phyloP scores from a whole-genome alignment of 768 basidiomycete species.

The Termitomyces sp. region DNA sequence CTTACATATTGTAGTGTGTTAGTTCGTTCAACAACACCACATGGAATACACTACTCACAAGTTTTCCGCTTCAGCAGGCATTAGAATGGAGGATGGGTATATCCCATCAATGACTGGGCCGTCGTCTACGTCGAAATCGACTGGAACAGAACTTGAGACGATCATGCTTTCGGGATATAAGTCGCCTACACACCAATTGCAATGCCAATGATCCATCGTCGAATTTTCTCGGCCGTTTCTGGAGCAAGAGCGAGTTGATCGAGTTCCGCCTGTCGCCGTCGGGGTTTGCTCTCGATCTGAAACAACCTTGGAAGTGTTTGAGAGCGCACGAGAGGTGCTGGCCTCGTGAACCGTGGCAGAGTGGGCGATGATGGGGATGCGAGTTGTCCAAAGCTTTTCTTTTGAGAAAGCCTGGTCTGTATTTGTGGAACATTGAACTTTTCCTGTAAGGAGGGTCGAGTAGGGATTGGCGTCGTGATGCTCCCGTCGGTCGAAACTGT shows the following conservation, averaged over 20 bases:
- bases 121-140: constrained; percentile 86
- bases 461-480: constrained; percentile 19
- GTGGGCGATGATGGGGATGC: constrained; percentile 25
- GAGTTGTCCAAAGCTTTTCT: constrained; percentile 22
- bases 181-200: constrained; percentile 50
- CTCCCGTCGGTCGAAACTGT: constrained; percentile 21
- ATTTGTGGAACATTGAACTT: constrained; percentile 16
- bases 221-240: constrained; percentile 47
- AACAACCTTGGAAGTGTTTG: constrained; percentile 43
- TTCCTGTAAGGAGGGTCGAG: constrained; percentile 17
- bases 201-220: constrained; percentile 67
- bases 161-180: not conserved
- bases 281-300: constrained; percentile 28
- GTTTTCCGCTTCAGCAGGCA: constrained; percentile 72
- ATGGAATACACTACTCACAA: constrained; percentile 55
- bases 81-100: constrained; percentile 65
- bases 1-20: constrained; percentile 36
- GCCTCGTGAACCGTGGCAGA: constrained; percentile 17
- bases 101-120: constrained; percentile 77
- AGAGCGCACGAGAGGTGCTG: constrained; percentile 37
- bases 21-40: constrained; percentile 7
- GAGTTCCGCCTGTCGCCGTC: constrained; percentile 32
- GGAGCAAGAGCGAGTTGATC: constrained; percentile 46
- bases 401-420: constrained; percentile 16
- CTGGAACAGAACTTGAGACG: constrained; percentile 31